Evolutionary conservation across 495 filamentous ascomycete species (phyloP), one percentile per base, ranked within the genome.

Genomic region (Neurospora sp.): DNA sequence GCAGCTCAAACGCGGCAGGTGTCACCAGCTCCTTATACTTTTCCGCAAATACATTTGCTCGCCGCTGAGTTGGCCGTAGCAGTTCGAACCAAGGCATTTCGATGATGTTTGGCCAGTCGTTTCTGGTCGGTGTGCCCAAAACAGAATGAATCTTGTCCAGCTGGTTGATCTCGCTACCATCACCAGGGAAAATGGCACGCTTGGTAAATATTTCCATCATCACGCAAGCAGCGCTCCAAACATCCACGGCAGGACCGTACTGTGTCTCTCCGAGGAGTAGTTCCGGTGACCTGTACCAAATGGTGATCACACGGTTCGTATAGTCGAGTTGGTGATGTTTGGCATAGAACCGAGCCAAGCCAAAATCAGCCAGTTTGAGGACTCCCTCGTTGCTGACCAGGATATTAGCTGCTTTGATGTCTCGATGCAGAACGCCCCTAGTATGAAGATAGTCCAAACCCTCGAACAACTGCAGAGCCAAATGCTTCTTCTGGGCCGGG

Each of bases 21-120:
- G 92, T 91, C 4, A 97, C 80, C 66, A 87, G 79, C 2, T 88
- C 90, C 72, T 89, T 89, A 78, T 97, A 98, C 75, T 92, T 91
- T 17, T 96, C 91, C 9, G 89, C 90, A 78, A 99, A 99, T 1
- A 92, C 86, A 71, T 90, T 92, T n/a, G 89, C 86, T 74, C 88
- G 90, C 45, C 90, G 88, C 75, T 92, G 91, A 0, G 86, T 85
- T 0, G 94, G 94, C 48, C 93, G 85, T 73, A 99, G 86, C 24
- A 99, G 86, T 79, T 97, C 92, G 77, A 94, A 98, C 96, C 96
- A 99, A 4, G 94, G 92, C 91, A 97, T 97, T 72, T 97, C 93
- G 62, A 90, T 86, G 40, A 98, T 84, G 66, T 90, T 89, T 3
- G 94, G 93, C 96, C 96, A 99, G 21, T 97, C 92, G 10, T 84